Base-by-base conservation (phyloP, 352 stramenopile genomes). In the Globisporangium alternatum region DNA sequence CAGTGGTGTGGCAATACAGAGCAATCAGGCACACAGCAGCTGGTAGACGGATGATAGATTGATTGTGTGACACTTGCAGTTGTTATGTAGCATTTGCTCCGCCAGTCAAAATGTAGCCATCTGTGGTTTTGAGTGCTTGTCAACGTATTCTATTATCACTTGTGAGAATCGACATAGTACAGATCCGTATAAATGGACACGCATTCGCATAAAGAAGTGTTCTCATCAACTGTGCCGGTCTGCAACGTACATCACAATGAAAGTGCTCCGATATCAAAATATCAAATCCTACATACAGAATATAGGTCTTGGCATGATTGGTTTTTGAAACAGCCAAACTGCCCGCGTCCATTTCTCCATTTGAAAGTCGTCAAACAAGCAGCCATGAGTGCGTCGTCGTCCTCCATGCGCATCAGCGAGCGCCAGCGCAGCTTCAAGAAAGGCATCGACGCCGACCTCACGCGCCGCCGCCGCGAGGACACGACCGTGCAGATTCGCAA, bases 401-500 rank as follows among this genome's bases (percentile, higher is more conserved):
- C 61, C 22, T 48, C 56, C 19, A n/a, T 31, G 56, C 63, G 63
- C 48, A 62, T 68, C 45, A 58, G 48, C 25, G 81, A 91, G 67
- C 83, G 83, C 62, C 87, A 91, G 71, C 81, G 73, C 68, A 79
- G 80, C 61, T 91, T 93, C 62, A 91, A 91, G 68, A 90, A 92
- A 66, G 80, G 74, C 39, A 93, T 92, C 60, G 83, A 91, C 60
- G 65, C 83, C 31, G 86, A 91, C 77, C 80, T 89, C 64, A 83
- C 80, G 56, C 85, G 85, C 48, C 81, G 83, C 56, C 81, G 78
- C 43, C 81, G 85, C 58, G 82, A 86, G 69, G 83, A 91, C 67
- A 94, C 83, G 8, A 91, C 83, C 15, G 81, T 94, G 65, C 85
- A 92, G 77, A 94, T 94, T 72, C 80, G 85, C 59, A 94, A 94